Evolutionary conservation across 202 grass and related monocot species (phyloP), one percentile per base, ranked within the genome.

Genomic region (Eragrostis tef): DNA sequence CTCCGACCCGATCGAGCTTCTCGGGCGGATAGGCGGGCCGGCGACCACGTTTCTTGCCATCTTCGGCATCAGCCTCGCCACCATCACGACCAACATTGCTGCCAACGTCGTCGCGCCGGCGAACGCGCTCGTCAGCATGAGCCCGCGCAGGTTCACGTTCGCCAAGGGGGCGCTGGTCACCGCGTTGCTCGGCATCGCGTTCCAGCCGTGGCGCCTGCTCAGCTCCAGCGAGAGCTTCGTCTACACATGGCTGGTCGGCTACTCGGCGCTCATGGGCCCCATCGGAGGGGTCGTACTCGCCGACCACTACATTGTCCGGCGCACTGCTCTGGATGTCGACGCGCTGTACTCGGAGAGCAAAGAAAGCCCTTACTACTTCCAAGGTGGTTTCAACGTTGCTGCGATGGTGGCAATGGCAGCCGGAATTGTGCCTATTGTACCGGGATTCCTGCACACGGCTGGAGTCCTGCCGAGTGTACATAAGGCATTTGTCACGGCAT

Each of bases 201-300:
- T 94, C 92, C 90, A 93, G 88, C 96, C 96, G 0, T 98, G 96
- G 96, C 84, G 85, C 67, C 75, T 98, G 69, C 85, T 98, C 6
- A 98, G 92, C 65, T 93, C 96, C 73, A 98, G 92, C 61, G 88
- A 98, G 83, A 98, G 85, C 89, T 98, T 98, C 79, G 85, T 95
- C 47, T 93, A 95, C 83, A 95, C 88, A 3, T 95, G 96, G 96
- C 84, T 98, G 46, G 64, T 98, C 9, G 83, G 92, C 46, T 85
- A 93, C 85, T 98, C 92, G 1, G 95, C 95, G 47, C 83, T 98
- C 46, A 91, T 95, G 90, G 96, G 87, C 0, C 95, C 96, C 5
- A 95, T 98, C 57, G 92, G 90, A 65, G 92, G 90, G 65, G 77
- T 98, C 83, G 12, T 98, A 29, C 77, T 98, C 70, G 87, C 92